phyloP scores from a whole-genome alignment of 2,329 filamentous ascomycete species.

The Cordyceps militaris region DNA sequence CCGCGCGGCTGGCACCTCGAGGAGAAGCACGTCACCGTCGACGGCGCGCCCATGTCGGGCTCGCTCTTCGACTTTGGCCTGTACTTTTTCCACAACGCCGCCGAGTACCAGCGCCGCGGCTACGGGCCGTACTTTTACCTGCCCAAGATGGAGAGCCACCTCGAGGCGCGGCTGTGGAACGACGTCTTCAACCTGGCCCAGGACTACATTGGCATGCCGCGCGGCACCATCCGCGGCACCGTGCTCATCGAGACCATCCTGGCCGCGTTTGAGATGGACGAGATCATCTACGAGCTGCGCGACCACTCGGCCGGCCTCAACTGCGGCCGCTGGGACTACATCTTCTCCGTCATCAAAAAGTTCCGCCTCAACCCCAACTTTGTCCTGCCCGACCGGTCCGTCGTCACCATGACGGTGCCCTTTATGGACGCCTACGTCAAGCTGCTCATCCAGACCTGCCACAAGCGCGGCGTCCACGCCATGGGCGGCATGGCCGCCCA shows the following conservation, averaged over 20 bases:
- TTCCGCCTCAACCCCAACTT: slow-evolving; percentile 94
- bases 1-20: slow-evolving; percentile 96
- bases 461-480: slow-evolving; percentile 92
- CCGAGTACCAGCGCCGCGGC: slow-evolving; percentile 76
- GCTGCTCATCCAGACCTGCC: slow-evolving; percentile 96
- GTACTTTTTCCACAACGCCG: slow-evolving; percentile 98
- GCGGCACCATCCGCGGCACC: slow-evolving; percentile 89
- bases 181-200: slow-evolving; percentile 94
- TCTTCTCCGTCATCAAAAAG: slow-evolving; percentile 99
- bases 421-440: slow-evolving; percentile 98
- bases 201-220: slow-evolving; percentile 81
- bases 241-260: slow-evolving; percentile 97
- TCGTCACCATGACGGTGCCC: slow-evolving; percentile 94
- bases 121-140: slow-evolving; percentile 96
- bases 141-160: slow-evolving; percentile 95
- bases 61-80: slow-evolving; percentile 94
- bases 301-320: slow-evolving; percentile 95
- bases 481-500: slow-evolving; percentile 99
- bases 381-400: slow-evolving; percentile 82
- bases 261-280: slow-evolving; percentile 98
- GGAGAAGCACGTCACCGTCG: slow-evolving; percentile 95
- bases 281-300: slow-evolving; percentile 98
- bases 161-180: slow-evolving; percentile 96
- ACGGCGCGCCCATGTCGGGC: slow-evolving; percentile 90
- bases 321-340: slow-evolving; percentile 99